phyloP scores from a whole-genome alignment of 2,329 filamentous ascomycete species.

The Talaromyces amestolkiae region DNA sequence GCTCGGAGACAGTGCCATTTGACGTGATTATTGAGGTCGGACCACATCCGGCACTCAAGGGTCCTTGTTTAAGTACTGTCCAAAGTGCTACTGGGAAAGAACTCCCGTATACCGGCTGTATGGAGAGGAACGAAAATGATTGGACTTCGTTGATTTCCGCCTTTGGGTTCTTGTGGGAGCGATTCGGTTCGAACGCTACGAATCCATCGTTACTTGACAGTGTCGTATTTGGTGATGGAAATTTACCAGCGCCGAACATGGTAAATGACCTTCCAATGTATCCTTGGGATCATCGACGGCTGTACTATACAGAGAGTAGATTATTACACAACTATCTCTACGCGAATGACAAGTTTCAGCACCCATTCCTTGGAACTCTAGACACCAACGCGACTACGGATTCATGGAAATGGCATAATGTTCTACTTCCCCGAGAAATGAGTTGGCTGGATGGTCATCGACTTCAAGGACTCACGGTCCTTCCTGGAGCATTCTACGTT shows the following conservation, averaged over 20 bases:
- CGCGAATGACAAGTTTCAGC: not conserved
- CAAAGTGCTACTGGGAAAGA: constrained; percentile 25
- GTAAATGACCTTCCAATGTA: constrained; percentile 20
- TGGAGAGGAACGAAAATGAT: constrained; percentile 18
- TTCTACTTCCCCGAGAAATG: constrained; percentile 25
- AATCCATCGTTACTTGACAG: constrained; percentile 27
- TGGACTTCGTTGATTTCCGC: constrained; percentile 1
- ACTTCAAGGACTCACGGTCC: constrained; percentile 32
- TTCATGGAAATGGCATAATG: constrained; percentile 26
- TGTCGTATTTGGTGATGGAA: constrained; percentile 3
- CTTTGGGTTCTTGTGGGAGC: constrained; percentile 22
- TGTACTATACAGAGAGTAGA: constrained; percentile 24
- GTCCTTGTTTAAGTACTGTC: constrained; percentile 21
- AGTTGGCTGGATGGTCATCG: constrained; percentile 36
- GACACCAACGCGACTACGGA: not conserved
- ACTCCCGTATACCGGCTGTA: constrained; percentile 20
- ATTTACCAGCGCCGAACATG: not conserved
- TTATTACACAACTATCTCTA: not conserved
- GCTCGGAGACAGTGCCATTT: not conserved
- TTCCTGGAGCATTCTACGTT: constrained; percentile 32
- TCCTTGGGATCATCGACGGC: constrained; percentile 22
- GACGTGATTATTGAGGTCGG: constrained; percentile 29
- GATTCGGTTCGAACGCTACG: constrained; percentile 24
- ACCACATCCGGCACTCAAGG: constrained; percentile 33
- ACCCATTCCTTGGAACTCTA: not conserved